A percentile compares a stretch with the other conserved stretches of the same genome.
Conservation (phyloP, 768 basidiomycete species). For the Leccinum arenicola region DNA sequence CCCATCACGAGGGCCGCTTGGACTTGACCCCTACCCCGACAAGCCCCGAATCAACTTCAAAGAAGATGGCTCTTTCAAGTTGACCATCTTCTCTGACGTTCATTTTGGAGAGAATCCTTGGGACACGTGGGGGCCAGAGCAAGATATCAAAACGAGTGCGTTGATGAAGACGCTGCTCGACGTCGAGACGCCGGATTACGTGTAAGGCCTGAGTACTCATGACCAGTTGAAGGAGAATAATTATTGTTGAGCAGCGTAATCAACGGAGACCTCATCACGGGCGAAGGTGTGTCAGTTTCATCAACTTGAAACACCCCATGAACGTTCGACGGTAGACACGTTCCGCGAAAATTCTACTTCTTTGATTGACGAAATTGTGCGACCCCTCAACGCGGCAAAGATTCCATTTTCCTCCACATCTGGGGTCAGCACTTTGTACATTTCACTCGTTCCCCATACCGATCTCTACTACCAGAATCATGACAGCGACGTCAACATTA, state of each 20-base stretch:
- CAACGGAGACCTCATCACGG: constrained; percentile 74
- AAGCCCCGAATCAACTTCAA: constrained; percentile 56
- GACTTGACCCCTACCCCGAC: constrained; percentile 41
- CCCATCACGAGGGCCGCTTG: neutral
- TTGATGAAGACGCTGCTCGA: constrained; percentile 56
- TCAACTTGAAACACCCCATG: neutral
- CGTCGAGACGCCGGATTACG: constrained; percentile 66
- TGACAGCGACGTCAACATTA: constrained; percentile 71
- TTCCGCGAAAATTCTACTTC: constrained; percentile 64
- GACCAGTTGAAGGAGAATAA: neutral
- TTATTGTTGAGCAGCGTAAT: constrained; percentile 45
- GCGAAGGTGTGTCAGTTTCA: constrained; percentile 47
- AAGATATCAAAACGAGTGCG: constrained; percentile 60
- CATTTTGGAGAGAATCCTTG: constrained; percentile 78
- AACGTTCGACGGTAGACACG: constrained; percentile 43
- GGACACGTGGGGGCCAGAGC: constrained; percentile 63
- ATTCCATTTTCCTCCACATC: constrained; percentile 69
- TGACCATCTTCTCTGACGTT: constrained; percentile 72
- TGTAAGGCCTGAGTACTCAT: constrained; percentile 39
- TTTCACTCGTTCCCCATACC: neutral
- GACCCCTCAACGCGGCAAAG: constrained; percentile 51
- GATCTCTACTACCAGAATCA: constrained; percentile 51
- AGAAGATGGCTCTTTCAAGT: constrained; percentile 60
- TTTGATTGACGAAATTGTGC: constrained; percentile 62
- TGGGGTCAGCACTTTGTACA: constrained; percentile 46